Conservation (phyloP, 441 rosid genomes). For the Croton setiger region DNA sequence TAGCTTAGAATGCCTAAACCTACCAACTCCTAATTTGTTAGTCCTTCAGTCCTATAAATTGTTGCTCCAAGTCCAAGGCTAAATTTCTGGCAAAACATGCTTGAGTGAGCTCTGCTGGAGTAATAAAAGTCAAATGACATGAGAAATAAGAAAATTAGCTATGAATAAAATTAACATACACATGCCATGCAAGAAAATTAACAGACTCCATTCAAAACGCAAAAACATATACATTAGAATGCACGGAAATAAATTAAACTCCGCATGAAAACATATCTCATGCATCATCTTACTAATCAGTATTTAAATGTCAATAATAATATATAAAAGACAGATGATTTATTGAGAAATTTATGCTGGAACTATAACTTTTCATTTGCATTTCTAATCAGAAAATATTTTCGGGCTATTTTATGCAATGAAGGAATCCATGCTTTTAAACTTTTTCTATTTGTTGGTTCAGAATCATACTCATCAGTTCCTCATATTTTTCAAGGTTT, state of each 20-base stretch:
- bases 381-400: not conserved
- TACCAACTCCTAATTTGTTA: not conserved
- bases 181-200: not conserved
- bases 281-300: not conserved
- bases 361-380: not conserved
- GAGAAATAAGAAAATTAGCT: not conserved
- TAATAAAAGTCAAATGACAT: not conserved
- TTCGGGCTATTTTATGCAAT: not conserved
- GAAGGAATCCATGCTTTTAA: not conserved
- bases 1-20: not conserved
- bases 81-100: slow-evolving; percentile 4
- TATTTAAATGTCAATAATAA: not conserved
- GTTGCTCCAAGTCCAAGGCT: not conserved
- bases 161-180: not conserved
- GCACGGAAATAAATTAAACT: not conserved
- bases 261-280: not conserved
- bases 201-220: not conserved
- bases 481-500: slow-evolving; percentile 3
- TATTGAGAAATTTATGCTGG: not conserved
- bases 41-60: slow-evolving; percentile 4
- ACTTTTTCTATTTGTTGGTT: not conserved
- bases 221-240: not conserved
- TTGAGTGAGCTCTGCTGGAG: slow-evolving; percentile 9
- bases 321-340: not conserved
- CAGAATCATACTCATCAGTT: not conserved